Evolutionary conservation across 1,284 basidiomycete species (phyloP), one percentile per base, ranked within the genome.

Genomic region (Fomitopsis pinicola): DNA sequence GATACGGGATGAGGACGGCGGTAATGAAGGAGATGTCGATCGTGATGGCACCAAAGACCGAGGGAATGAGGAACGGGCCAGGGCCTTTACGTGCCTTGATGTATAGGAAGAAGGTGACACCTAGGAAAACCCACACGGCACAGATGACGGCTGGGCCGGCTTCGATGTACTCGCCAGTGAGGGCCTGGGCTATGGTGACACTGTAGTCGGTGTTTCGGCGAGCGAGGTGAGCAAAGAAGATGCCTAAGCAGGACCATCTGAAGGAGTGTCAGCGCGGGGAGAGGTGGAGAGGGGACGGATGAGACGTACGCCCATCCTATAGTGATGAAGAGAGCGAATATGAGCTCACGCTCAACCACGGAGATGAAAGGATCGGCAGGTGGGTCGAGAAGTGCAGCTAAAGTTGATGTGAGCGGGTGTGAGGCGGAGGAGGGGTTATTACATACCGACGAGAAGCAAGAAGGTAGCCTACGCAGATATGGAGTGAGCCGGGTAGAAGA

Each of bases 241-340:
- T 84, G 5, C 83, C 91, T 5, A 93, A 73, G 68, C 82, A 87
- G 22, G 77, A 75, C 87, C 88, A 93, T 19, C 88, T 89, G 30
- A 59, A 58, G 7, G 59, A 33, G 50, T 17, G n/a, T 45, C 10
- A 38, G 5, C 9, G 9, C 26, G 14, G 45, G 4, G 2, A 3
- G 8, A 7, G 36, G 6, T n/a, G 38, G 66, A 15, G 38, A 59
- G 58, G 55, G 36, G 22, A 48, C 17, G 44, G 46, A 6, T 38
- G 55, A 14, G 28, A 83, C 86, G 72, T 65, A 88, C 87, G 83
- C 88, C 89, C 89, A 93, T 26, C 80, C 78, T 8, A 76, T 33
- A 8, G 76, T 67, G 0, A 81, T 80, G 40, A 87, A 83, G 0
- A 80, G 54, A 3, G 90, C 66, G 33, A 88, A 83, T n/a, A 84